Conservation (phyloP, 208 protist species). For the Leishmania turanica region DNA sequence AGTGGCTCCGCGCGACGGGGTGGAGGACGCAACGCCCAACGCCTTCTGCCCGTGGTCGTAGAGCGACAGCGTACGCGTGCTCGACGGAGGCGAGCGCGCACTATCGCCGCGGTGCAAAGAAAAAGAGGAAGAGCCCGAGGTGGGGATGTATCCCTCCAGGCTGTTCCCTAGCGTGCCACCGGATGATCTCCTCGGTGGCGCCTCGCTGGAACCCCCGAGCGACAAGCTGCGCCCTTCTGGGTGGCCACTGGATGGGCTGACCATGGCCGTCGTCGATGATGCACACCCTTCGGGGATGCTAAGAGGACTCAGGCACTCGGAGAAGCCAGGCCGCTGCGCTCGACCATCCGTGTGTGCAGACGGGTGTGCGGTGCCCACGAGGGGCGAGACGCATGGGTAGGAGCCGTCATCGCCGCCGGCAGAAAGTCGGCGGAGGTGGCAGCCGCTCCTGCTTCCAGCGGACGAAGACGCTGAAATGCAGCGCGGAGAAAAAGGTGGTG, state of each 20-base stretch:
- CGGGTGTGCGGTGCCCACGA: background rate
- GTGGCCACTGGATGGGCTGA: background rate
- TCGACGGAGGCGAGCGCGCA: background rate
- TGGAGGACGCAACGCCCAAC: background rate
- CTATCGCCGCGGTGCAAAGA: background rate
- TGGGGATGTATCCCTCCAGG: background rate
- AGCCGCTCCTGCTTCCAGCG: background rate
- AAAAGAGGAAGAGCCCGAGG: background rate
- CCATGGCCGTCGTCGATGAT: background rate
- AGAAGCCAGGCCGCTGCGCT: background rate
- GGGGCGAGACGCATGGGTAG: slow-evolving; percentile 2
- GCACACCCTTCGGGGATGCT: slow-evolving; percentile 6
- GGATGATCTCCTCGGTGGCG: background rate
- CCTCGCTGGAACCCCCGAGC: background rate
- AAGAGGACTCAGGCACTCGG: slow-evolving; percentile 22
- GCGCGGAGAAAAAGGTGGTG: background rate
- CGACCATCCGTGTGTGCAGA: slow-evolving; percentile 17
- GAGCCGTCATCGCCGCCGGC: background rate
- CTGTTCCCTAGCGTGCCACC: background rate
- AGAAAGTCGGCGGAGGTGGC: background rate
- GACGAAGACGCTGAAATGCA: background rate
- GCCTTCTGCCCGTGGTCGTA: background rate
- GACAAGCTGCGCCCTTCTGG: background rate
- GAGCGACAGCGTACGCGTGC: background rate
- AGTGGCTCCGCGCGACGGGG: background rate